A percentile compares a stretch with the other conserved stretches of the same genome.
phyloP scores from a whole-genome alignment of 2,329 filamentous ascomycete genomes.

The Clarireedia paspali region DNA sequence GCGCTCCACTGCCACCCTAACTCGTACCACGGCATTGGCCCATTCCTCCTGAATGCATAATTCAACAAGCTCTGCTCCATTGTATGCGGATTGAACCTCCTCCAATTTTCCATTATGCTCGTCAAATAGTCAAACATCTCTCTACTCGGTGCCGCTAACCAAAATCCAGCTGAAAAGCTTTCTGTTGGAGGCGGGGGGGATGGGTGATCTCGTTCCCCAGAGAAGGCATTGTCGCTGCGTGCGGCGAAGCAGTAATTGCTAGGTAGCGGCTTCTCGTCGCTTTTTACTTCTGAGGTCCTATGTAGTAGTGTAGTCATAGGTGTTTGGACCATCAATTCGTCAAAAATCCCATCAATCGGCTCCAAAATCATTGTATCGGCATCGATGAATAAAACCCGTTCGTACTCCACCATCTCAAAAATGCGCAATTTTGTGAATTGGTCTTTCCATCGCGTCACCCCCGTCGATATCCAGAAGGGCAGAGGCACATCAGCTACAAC shows the following conservation, averaged over 20 bases:
- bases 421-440: slow-evolving; percentile 37
- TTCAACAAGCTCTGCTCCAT: slow-evolving; percentile 38
- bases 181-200: slow-evolving; percentile 30
- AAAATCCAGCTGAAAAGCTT: slow-evolving; percentile 15
- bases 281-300: slow-evolving; percentile 14
- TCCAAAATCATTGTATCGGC: slow-evolving; percentile 34
- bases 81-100: slow-evolving; percentile 32
- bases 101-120: slow-evolving; percentile 29
- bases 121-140: slow-evolving; percentile 34
- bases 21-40: slow-evolving; percentile 36
- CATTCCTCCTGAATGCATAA: slow-evolving; percentile 34
- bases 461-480: slow-evolving; percentile 31
- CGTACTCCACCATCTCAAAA: slow-evolving; percentile 35
- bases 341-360: slow-evolving; percentile 33
- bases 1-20: slow-evolving; percentile 34
- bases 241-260: slow-evolving; percentile 30
- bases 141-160: slow-evolving; percentile 32
- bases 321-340: slow-evolving; percentile 21
- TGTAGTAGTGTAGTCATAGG: slow-evolving; percentile 18
- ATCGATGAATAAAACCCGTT: slow-evolving; percentile 37
- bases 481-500: slow-evolving; percentile 30
- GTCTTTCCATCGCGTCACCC: slow-evolving; percentile 34
- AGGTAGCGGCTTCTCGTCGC: slow-evolving; percentile 28
- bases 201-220: slow-evolving; percentile 29
- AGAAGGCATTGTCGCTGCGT: slow-evolving; percentile 30